Evolutionary conservation across 73 alveolate species (phyloP).

Genomic region (Diophrys appendiculata): DNA sequence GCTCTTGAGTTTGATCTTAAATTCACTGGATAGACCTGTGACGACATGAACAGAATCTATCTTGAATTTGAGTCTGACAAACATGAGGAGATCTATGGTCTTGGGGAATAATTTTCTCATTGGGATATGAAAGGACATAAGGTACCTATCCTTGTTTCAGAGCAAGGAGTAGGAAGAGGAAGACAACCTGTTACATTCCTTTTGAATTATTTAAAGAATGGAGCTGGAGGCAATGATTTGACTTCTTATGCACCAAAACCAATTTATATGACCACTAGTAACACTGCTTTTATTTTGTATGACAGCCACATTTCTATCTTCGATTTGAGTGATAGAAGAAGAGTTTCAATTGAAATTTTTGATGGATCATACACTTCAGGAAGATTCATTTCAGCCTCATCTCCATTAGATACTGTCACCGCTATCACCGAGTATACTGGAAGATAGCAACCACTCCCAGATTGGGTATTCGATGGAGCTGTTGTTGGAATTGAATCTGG

Average conservation of each 20-base stretch:
- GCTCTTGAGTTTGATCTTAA: neutral
- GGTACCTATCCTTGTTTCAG: slow-evolving; percentile 50
- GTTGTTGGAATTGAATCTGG: slow-evolving; percentile 49
- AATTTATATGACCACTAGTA: slow-evolving; percentile 19
- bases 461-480: slow-evolving; percentile 45
- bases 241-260: slow-evolving; percentile 46
- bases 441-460: slow-evolving; percentile 44
- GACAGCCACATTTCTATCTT: neutral
- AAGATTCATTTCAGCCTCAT: slow-evolving; percentile 10
- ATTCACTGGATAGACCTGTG: neutral
- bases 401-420: slow-evolving; percentile 14
- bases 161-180: slow-evolving; percentile 54
- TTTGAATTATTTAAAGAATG: slow-evolving; percentile 9
- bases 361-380: too few relatives aligned
- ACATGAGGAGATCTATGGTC: slow-evolving; percentile 45
- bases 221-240: slow-evolving; percentile 28
- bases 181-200: slow-evolving; percentile 25
- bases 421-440: slow-evolving; percentile 15
- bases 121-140: slow-evolving; percentile 42
- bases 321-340: neutral
- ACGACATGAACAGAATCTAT: neutral
- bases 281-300: slow-evolving; percentile 22
- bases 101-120: slow-evolving; percentile 38
- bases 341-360: neutral
- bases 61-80: slow-evolving; percentile 6